A percentile compares a stretch with the other conserved stretches of the same genome.
Conservation (phyloP, 1,284 basidiomycete genomes). For the Cutaneotrichosporon mucoides region DNA sequence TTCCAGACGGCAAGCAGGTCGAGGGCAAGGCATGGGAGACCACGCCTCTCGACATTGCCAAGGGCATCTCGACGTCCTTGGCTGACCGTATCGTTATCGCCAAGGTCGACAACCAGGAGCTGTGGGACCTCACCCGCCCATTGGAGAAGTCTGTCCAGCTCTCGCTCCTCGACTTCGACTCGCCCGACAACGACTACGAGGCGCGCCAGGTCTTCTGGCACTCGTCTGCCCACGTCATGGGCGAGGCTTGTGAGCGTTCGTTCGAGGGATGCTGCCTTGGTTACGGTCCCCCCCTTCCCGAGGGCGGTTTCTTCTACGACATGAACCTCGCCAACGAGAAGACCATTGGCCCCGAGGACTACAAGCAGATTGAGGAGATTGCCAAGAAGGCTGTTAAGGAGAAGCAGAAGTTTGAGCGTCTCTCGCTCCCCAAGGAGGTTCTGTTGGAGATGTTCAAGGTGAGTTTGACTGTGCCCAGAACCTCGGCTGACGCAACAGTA, state of each 20-base stretch:
- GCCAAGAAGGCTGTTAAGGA: slow-evolving; percentile 88
- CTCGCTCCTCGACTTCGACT: slow-evolving; percentile 88
- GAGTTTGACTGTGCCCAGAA: slow-evolving; percentile 29
- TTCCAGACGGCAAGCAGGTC: slow-evolving; percentile 80
- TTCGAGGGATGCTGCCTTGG: slow-evolving; percentile 93
- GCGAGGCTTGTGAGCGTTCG: slow-evolving; percentile 93
- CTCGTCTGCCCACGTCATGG: slow-evolving; percentile 97
- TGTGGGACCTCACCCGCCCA: slow-evolving; percentile 95
- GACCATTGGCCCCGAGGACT: slow-evolving; percentile 74
- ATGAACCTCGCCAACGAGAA: slow-evolving; percentile 63
- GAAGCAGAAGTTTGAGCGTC: slow-evolving; percentile 93
- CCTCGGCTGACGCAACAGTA: slow-evolving; percentile 59
- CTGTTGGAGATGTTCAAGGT: slow-evolving; percentile 95
- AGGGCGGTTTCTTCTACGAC: slow-evolving; percentile 99
- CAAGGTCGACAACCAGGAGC: slow-evolving; percentile 72
- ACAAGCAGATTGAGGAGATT: slow-evolving; percentile 82
- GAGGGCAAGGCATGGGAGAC: slow-evolving; percentile 92
- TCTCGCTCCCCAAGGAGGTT: slow-evolving; percentile 88
- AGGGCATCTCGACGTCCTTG: slow-evolving; percentile 78
- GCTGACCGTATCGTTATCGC: slow-evolving; percentile 90
- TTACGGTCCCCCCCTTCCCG: slow-evolving; percentile 86
- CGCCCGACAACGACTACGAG: slow-evolving; percentile 71
- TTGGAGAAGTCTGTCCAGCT: slow-evolving; percentile 78
- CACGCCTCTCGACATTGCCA: slow-evolving; percentile 88
- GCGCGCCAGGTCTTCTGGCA: slow-evolving; percentile 98